Conservation (phyloP, 2,329 filamentous ascomycete species). For the Cladosporium sp. region DNA sequence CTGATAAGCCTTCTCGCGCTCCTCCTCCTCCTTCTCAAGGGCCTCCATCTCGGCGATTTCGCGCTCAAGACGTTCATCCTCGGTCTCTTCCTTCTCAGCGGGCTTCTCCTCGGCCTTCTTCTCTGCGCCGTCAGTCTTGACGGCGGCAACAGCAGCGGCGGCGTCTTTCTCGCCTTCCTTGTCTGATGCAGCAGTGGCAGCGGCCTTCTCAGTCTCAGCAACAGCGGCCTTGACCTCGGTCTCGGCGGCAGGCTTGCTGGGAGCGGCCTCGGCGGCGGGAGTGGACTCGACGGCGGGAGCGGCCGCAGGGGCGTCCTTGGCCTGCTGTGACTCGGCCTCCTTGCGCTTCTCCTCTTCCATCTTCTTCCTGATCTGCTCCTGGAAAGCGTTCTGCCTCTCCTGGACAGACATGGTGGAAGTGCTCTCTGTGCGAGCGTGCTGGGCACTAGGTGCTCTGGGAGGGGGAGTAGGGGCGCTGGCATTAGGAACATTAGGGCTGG, state of each 20-base stretch:
- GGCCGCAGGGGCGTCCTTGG: conserved; percentile 51
- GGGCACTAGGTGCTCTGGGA: conserved; percentile 68
- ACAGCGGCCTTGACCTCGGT: conserved; percentile 27
- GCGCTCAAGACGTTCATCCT: conserved; percentile 47
- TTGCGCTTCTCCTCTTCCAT: conserved; percentile 44
- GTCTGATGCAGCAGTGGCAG: conserved; percentile 33
- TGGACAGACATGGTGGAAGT: conserved; percentile 69
- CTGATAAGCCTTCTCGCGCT: conserved; percentile 69
- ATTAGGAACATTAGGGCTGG: conserved; percentile 59
- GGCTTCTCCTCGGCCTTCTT: conserved; percentile 33
- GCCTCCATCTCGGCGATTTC: conserved; percentile 66
- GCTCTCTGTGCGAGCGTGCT: conserved; percentile 72
- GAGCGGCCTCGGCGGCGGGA: conserved; percentile 42
- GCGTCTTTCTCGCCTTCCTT: conserved; percentile 32
- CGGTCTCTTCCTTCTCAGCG: conserved; percentile 38
- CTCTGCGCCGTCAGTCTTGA: conserved; percentile 31
- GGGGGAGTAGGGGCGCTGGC: conserved; percentile 64
- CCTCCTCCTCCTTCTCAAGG: conserved; percentile 49
- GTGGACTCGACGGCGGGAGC: conserved; percentile 20
- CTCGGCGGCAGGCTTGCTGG: conserved; percentile 47
- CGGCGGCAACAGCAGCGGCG: conserved; percentile 23
- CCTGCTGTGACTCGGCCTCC: conserved; percentile 47
- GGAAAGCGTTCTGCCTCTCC: conserved; percentile 64
- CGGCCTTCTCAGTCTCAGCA: conserved; percentile 30
- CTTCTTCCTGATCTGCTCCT: conserved; percentile 67